Evolutionary conservation across 257 asterid genomes (phyloP).

Genomic region (Solanum clarkiae): DNA sequence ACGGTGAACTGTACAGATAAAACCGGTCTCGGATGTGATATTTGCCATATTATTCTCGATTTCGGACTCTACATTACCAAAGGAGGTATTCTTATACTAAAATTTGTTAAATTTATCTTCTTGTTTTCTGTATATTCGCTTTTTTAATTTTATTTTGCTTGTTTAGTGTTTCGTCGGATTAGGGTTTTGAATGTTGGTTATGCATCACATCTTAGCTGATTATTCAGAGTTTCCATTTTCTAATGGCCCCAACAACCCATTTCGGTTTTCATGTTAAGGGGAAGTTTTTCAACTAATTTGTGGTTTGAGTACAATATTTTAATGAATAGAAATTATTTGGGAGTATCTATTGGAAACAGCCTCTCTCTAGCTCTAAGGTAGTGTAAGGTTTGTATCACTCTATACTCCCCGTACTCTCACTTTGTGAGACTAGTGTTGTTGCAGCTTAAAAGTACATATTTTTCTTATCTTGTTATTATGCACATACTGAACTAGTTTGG

Average conservation of each 20-base stretch:
- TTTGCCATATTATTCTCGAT: constrained; percentile 48
- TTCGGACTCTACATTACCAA: constrained; percentile 52
- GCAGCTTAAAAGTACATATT: not conserved
- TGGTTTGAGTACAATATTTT: not conserved
- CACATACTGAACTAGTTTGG: not conserved
- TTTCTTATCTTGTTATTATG: not conserved
- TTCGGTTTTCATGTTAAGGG: not conserved
- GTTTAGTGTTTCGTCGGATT: not conserved
- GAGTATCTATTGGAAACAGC: too few species aligned
- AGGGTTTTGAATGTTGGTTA: not conserved
- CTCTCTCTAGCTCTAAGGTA: too few species aligned
- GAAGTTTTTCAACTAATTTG: not conserved
- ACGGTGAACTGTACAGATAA: constrained; percentile 64
- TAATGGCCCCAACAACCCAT: not conserved
- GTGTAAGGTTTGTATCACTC: not conserved
- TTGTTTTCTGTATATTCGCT: not conserved
- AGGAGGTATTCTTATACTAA: constrained; percentile 27
- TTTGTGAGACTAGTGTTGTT: too few species aligned
- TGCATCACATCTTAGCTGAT: not conserved
- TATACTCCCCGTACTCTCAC: too few species aligned
- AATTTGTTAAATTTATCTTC: not conserved
- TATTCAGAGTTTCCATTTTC: not conserved
- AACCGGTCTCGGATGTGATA: constrained; percentile 65
- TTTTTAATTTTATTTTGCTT: not conserved
- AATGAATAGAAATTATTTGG: not conserved